phyloP scores from a whole-genome alignment of 495 filamentous ascomycete genomes.

The Aspergillus asperescens region DNA sequence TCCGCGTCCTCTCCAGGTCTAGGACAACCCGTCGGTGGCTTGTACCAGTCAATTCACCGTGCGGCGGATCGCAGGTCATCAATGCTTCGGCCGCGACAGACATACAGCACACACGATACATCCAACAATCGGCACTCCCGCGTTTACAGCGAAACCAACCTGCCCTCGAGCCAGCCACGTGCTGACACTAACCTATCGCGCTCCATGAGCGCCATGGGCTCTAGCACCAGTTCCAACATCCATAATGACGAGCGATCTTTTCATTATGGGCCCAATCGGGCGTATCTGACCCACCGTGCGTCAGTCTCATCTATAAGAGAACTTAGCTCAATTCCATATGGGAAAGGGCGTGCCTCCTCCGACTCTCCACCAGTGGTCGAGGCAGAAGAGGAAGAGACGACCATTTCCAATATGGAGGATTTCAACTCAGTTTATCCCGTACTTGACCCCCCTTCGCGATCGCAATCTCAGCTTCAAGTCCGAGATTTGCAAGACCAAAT shows the following conservation, averaged over 20 bases:
- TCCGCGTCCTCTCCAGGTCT: conserved; percentile 25
- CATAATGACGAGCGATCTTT: conserved; percentile 39
- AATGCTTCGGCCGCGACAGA: conserved; percentile 35
- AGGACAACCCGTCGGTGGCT: conserved; percentile 33
- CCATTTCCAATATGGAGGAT: conserved; percentile 28
- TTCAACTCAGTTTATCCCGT: conserved; percentile 36
- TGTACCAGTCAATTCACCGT: conserved; percentile 42
- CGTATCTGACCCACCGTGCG: conserved; percentile 38
- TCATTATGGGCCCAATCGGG: conserved; percentile 33
- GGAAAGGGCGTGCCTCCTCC: conserved; percentile 17
- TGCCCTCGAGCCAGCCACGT: conserved; percentile 35
- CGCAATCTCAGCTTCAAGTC: conserved; percentile 61
- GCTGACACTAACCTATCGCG: conserved; percentile 31
- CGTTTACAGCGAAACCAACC: conserved; percentile 53
- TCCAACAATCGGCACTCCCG: conserved; percentile 48
- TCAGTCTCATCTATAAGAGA: conserved; percentile 31
- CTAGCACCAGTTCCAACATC: conserved; percentile 32
- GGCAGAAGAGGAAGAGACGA: conserved; percentile 18
- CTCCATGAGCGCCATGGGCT: conserved; percentile 42
- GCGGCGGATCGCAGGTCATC: conserved; percentile 34
- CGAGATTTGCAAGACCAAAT: conserved; percentile 86
- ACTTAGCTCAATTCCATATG: conserved; percentile 9
- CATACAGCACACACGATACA: conserved; percentile 33
- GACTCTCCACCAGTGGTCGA: conserved; percentile 28
- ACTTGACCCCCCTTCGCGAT: conserved; percentile 36